Evolutionary conservation across 345 rosid species (phyloP).

Genomic region (Eucalyptus coolabah): DNA sequence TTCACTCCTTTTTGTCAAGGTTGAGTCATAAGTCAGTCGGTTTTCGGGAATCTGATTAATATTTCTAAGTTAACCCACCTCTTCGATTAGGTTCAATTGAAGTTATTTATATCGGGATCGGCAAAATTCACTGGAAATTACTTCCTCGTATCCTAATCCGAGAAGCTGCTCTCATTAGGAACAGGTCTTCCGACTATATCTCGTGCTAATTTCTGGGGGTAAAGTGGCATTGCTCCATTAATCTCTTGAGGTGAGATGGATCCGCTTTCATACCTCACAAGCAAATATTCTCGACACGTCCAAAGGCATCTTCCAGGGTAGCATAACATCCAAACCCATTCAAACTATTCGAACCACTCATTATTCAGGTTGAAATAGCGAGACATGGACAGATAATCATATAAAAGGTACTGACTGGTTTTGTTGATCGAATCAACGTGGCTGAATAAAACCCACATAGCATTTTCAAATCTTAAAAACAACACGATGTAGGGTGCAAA

Average conservation of each 20-base stretch:
- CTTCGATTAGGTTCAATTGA: not conserved
- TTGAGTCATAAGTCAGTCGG: not conserved
- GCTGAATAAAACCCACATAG: not conserved
- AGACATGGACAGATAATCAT: not conserved
- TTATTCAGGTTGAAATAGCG: not conserved
- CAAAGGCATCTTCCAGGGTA: not conserved
- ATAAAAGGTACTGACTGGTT: not conserved
- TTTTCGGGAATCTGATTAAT: not conserved
- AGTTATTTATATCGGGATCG: not conserved
- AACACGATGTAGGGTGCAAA: not conserved
- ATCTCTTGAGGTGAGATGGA: not conserved
- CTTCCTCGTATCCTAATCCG: not conserved
- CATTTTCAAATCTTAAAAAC: not conserved
- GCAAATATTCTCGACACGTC: not conserved
- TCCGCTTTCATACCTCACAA: not conserved
- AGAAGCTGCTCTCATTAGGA: not conserved
- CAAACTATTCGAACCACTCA: not conserved
- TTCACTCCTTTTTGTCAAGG: not conserved
- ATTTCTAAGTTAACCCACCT: not conserved
- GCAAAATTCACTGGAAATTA: not conserved
- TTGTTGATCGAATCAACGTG: not conserved
- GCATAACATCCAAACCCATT: not conserved
- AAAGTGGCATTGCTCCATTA: not conserved
- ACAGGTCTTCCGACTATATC: not conserved
- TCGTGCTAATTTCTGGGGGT: not conserved